Percentiles rank a stretch among this genome's conserved stretches.
Conservation (phyloP, 2,329 filamentous ascomycete genomes). For the Ophiostoma novo-ulmi region DNA sequence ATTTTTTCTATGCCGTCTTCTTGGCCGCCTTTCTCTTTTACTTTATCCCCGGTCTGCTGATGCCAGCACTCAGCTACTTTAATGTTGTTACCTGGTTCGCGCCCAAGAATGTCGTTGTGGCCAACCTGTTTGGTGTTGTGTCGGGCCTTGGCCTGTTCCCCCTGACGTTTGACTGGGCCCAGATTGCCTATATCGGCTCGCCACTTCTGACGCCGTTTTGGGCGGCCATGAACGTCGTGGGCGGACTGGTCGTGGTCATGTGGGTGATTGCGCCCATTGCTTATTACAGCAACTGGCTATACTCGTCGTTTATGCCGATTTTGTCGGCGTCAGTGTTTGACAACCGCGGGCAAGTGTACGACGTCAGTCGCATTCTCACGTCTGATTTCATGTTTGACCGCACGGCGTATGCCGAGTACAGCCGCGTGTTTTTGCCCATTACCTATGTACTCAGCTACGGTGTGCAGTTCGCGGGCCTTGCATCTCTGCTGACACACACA, state of each 20-base stretch:
- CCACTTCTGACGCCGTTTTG: conserved; percentile 79
- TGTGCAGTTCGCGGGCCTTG: conserved; percentile 76
- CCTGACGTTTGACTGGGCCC: conserved; percentile 86
- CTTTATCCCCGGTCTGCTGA: conserved; percentile 74
- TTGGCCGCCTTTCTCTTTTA: conserved; percentile 70
- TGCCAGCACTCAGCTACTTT: conserved; percentile 83
- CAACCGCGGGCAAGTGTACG: conserved; percentile 72
- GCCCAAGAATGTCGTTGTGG: conserved; percentile 77
- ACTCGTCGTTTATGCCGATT: conserved; percentile 80
- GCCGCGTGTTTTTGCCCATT: conserved; percentile 76
- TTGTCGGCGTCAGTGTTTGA: conserved; percentile 81
- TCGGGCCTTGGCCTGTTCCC: conserved; percentile 80
- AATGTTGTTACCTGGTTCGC: conserved; percentile 85
- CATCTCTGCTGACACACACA: conserved; percentile 75
- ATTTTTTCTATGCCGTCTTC: conserved; percentile 76
- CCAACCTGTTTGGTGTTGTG: conserved; percentile 80
- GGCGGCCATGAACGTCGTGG: conserved; percentile 79
- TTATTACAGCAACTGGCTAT: conserved; percentile 75
- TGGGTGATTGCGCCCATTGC: conserved; percentile 76
- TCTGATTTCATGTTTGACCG: conserved; percentile 71
- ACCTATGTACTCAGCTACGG: conserved; percentile 85
- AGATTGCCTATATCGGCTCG: conserved; percentile 82
- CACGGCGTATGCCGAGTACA: conserved; percentile 73
- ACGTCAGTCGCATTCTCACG: conserved; percentile 75
- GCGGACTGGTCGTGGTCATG: conserved; percentile 74